Evolutionary conservation across 2,329 filamentous ascomycete genomes (phyloP).

Genomic region (Diaporthe capsici): DNA sequence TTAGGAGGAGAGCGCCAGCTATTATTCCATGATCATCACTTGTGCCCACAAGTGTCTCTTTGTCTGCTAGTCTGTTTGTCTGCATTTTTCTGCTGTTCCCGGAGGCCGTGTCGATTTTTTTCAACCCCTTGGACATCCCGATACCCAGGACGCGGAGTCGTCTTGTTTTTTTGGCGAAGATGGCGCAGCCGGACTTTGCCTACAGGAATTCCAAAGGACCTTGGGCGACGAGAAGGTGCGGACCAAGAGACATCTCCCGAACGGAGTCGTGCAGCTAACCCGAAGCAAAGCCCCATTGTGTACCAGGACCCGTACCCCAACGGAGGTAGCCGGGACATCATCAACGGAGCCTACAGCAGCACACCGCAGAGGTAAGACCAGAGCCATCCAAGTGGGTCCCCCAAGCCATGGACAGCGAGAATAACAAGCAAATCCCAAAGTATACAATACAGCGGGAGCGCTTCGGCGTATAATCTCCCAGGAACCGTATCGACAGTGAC

Average conservation of each 20-base stretch:
- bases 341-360: constrained; percentile 48
- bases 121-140: constrained; percentile 52
- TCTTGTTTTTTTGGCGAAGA: constrained; percentile 49
- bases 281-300: constrained; percentile 48
- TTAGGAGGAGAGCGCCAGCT: constrained; percentile 29
- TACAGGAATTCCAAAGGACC: constrained; percentile 57
- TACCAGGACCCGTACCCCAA: constrained; percentile 53
- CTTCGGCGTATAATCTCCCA: constrained; percentile 52
- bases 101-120: constrained; percentile 42
- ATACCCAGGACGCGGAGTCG: constrained; percentile 31
- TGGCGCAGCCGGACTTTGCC: constrained; percentile 63
- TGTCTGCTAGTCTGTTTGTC: constrained; percentile 30
- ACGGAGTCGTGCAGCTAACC: constrained; percentile 39
- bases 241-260: constrained; percentile 44
- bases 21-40: constrained; percentile 22
- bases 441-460: constrained; percentile 57
- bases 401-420: constrained; percentile 44
- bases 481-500: constrained; percentile 51
- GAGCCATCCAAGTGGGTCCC: constrained; percentile 34
- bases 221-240: constrained; percentile 59
- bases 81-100: constrained; percentile 36
- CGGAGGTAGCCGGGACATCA: constrained; percentile 53
- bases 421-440: constrained; percentile 51
- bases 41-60: constrained; percentile 37
- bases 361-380: constrained; percentile 56